Conservation (phyloP, 2,329 filamentous ascomycete genomes). For the Colletotrichum chrysophilum region DNA sequence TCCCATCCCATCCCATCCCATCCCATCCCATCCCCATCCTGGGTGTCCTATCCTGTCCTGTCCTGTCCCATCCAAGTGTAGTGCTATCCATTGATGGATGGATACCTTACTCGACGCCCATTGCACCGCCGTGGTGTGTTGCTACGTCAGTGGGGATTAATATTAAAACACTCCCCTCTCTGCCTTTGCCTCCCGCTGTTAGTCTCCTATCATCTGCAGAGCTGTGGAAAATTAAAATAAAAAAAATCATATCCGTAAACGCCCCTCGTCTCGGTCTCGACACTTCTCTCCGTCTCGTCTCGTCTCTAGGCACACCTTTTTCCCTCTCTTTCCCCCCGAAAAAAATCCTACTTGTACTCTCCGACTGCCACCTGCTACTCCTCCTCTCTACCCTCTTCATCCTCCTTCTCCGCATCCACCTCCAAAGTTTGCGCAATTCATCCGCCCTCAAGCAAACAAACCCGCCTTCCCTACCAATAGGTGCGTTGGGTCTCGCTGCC, state of each 20-base stretch:
- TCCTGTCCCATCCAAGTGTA: neutral
- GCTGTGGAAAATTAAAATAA: conserved; percentile 16
- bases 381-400: neutral
- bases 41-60: neutral
- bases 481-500: conserved; percentile 1
- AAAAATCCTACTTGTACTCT: neutral
- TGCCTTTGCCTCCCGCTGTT: neutral
- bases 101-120: neutral
- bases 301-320: neutral
- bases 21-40: neutral
- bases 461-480: neutral
- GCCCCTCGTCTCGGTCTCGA: conserved; percentile 15
- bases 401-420: neutral
- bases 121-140: neutral
- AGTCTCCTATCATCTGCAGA: conserved; percentile 5
- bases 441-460: neutral
- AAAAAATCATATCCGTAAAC: conserved; percentile 6
- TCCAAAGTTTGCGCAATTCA: neutral
- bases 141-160: conserved; percentile 24
- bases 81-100: neutral
- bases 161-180: conserved; percentile 20
- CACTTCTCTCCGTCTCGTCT: neutral
- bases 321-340: neutral
- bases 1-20: neutral
- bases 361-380: neutral